Percentiles rank a stretch among this genome's conserved stretches.
Evolutionary conservation across 768 basidiomycete species (phyloP).

Genomic region (Chalciporus pseudorubinellus): DNA sequence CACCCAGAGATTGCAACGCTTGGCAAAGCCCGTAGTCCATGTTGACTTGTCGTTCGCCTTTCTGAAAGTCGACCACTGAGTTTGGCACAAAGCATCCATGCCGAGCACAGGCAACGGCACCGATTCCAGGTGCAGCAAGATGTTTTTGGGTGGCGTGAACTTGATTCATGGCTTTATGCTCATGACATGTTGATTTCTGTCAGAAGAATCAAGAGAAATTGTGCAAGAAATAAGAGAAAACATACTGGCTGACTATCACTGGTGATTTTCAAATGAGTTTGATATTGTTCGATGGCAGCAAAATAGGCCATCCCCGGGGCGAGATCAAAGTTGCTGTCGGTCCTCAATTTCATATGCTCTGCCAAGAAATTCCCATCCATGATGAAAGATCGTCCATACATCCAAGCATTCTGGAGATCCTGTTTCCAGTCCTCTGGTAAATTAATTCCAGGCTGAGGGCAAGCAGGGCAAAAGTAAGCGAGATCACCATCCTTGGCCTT

Average conservation of each 20-base stretch:
- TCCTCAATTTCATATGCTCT: slow-evolving; percentile 8
- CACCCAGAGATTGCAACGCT: not conserved
- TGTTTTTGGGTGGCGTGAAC: not conserved
- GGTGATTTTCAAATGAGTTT: not conserved
- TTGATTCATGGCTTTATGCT: not conserved
- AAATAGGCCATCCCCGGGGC: not conserved
- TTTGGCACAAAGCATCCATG: slow-evolving; percentile 13
- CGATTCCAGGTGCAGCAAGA: not conserved
- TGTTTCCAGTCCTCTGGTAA: slow-evolving; percentile 12
- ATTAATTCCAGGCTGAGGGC: slow-evolving; percentile 29
- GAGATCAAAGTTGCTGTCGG: not conserved
- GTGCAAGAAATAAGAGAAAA: not conserved
- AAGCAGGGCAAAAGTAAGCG: slow-evolving; percentile 23
- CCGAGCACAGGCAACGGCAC: not conserved
- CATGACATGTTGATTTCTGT: not conserved
- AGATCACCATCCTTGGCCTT: not conserved
- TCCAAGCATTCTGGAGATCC: slow-evolving; percentile 1
- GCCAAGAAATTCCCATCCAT: slow-evolving; percentile 28
- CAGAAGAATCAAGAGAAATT: not conserved
- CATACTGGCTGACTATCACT: not conserved
- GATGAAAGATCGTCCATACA: not conserved
- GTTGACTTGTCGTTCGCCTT: slow-evolving; percentile 26
- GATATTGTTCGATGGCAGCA: not conserved
- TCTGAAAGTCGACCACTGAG: slow-evolving; percentile 24
- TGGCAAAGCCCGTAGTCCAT: slow-evolving; percentile 25